phyloP scores from a whole-genome alignment of 2,329 filamentous ascomycete genomes.

The Nemania sp. region DNA sequence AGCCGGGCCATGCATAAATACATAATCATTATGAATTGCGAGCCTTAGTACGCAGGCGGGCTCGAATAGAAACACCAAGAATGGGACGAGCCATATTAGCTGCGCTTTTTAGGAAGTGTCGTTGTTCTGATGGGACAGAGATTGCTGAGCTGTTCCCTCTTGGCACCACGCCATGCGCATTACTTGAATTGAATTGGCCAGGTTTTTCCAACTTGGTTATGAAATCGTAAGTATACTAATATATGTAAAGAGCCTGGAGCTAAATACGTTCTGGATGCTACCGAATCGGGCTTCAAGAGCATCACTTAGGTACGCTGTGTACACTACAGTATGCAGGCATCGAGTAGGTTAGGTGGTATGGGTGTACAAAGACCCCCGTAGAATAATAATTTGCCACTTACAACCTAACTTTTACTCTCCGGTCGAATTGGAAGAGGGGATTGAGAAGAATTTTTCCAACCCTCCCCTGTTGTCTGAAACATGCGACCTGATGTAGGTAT shows the following conservation, averaged over 20 bases:
- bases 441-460: slow-evolving; percentile 21
- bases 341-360: no score
- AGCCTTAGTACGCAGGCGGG: slow-evolving; percentile 23
- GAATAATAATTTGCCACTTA: slow-evolving; percentile 22
- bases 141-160: slow-evolving; percentile 21
- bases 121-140: not conserved
- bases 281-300: slow-evolving; percentile 8
- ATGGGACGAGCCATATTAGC: slow-evolving; percentile 14
- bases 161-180: slow-evolving; percentile 19
- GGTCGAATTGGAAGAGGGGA: slow-evolving; percentile 27
- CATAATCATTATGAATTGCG: slow-evolving; percentile 24
- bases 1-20: slow-evolving; percentile 29
- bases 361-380: slow-evolving; percentile 4
- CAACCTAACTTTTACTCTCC: not conserved
- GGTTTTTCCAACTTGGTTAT: slow-evolving; percentile 1
- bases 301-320: no score
- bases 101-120: slow-evolving; percentile 14
- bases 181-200: slow-evolving; percentile 15
- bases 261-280: not conserved
- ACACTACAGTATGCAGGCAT: slow-evolving; percentile 11
- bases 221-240: not conserved
- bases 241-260: slow-evolving; percentile 17
- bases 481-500: slow-evolving; percentile 21
- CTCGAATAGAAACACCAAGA: slow-evolving; percentile 26
- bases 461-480: slow-evolving; percentile 32